These are phyloP conservation scores for Fusarium subtropicale DNA, from an alignment of 2,329 filamentous ascomycete genomes.

Conservation along the genomic window DNA sequence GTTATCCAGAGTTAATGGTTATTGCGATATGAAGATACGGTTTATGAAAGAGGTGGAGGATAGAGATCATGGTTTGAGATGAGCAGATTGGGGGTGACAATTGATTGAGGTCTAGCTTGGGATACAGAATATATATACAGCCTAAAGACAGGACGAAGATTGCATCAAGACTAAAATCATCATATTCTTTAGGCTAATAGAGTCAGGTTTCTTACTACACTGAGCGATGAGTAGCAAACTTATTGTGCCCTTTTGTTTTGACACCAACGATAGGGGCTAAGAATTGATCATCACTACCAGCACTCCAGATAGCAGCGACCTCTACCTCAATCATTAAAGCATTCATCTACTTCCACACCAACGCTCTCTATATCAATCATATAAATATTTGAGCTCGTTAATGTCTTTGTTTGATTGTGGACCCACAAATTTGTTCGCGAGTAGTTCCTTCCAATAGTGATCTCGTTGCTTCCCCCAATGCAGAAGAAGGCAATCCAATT, in stretches of 20 bases:
- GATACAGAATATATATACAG: not conserved
- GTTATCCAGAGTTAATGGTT: slow-evolving; percentile 11
- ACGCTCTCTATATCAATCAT: not conserved
- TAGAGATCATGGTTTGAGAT: not conserved
- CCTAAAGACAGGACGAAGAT: not conserved
- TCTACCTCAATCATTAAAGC: not conserved
- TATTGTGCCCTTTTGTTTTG: not conserved
- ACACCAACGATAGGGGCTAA: not conserved
- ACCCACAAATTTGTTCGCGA: not conserved
- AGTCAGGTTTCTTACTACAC: not conserved
- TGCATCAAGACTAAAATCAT: not conserved
- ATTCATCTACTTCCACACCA: not conserved
- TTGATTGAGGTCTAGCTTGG: not conserved
- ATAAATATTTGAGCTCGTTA: not conserved
- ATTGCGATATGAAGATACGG: not conserved
- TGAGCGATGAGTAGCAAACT: not conserved
- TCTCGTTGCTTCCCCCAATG: slow-evolving; percentile 29
- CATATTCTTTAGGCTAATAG: not conserved
- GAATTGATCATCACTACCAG: not conserved
- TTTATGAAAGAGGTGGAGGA: slow-evolving; percentile 14
- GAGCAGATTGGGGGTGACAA: not conserved
- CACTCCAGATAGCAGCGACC: not conserved
- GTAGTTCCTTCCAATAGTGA: slow-evolving; percentile 40
- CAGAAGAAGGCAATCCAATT: slow-evolving; percentile 45
- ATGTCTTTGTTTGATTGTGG: not conserved